These are phyloP conservation scores for Fusarium chaquense DNA, from an alignment of 2,329 filamentous ascomycete genomes.

Conservation along the genomic window DNA sequence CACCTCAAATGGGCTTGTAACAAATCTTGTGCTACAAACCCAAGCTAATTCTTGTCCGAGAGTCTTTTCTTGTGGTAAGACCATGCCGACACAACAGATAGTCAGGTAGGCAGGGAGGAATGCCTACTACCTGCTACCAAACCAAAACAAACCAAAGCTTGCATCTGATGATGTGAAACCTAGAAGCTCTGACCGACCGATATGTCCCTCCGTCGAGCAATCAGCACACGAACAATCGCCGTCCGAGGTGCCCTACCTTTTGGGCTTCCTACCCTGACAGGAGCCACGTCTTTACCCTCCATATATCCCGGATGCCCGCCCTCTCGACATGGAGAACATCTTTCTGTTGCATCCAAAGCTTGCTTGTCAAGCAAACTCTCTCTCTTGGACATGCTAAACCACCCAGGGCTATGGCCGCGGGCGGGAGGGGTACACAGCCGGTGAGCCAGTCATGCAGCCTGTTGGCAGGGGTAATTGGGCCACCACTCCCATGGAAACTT, in stretches of 20 bases:
- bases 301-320: constrained; percentile 31
- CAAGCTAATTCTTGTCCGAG: constrained; percentile 19
- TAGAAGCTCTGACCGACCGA: constrained; percentile 22
- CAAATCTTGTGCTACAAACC: constrained; percentile 6
- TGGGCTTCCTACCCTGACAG: constrained; percentile 42
- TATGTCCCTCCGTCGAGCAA: constrained; percentile 25
- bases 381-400: constrained; percentile 12
- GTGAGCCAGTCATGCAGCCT: constrained; percentile 44
- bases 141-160: not conserved
- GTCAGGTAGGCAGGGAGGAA: constrained; percentile 18
- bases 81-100: constrained; percentile 11
- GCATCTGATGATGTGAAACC: constrained; percentile 27
- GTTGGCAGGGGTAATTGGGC: constrained; percentile 39
- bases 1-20: constrained; percentile 22
- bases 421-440: constrained; percentile 38
- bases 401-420: constrained; percentile 40
- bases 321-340: constrained; percentile 24
- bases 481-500: constrained; percentile 16
- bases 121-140: constrained; percentile 5
- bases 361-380: constrained; percentile 27
- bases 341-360: constrained; percentile 9
- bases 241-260: constrained; percentile 6
- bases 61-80: not conserved
- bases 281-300: constrained; percentile 45
- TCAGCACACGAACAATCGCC: constrained; percentile 10